phyloP scores from a whole-genome alignment of 345 rosid genomes.

The Raphanus sativus region DNA sequence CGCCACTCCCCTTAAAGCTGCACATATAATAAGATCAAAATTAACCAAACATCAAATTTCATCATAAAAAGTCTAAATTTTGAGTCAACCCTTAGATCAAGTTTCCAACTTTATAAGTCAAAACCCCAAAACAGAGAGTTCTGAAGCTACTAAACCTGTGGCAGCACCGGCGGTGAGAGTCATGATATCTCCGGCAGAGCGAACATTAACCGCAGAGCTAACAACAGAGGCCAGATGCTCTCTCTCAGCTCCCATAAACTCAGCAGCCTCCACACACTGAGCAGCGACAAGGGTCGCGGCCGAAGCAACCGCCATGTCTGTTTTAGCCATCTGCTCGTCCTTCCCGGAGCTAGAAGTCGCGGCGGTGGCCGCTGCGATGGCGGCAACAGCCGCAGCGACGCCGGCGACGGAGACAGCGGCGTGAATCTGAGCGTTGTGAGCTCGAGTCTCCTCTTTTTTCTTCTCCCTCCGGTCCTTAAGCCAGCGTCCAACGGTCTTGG shows the following conservation, averaged over 20 bases:
- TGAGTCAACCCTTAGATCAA: not conserved
- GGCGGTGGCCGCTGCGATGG: conserved; percentile 76
- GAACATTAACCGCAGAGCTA: conserved; percentile 76
- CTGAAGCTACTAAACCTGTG: conserved; percentile 52
- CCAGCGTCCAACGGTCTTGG: conserved; percentile 87
- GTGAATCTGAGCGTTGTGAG: conserved; percentile 84
- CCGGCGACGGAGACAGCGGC: conserved; percentile 83
- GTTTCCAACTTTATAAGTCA: not conserved
- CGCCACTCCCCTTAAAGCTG: conserved; percentile 92
- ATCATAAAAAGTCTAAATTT: conserved; percentile 6
- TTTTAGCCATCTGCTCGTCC: conserved; percentile 83
- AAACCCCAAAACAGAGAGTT: not conserved
- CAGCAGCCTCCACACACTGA: conserved; percentile 86
- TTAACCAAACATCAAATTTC: not conserved
- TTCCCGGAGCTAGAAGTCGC: conserved; percentile 63
- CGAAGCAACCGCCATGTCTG: conserved; percentile 82
- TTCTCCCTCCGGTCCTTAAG: conserved; percentile 79
- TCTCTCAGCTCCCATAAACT: conserved; percentile 86
- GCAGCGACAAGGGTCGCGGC: conserved; percentile 85
- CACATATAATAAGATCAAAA: not conserved
- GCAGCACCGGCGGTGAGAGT: conserved; percentile 90
- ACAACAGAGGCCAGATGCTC: conserved; percentile 74
- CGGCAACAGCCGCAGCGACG: conserved; percentile 83
- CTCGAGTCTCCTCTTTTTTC: conserved; percentile 77
- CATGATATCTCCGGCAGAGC: conserved; percentile 80